A percentile compares a stretch with the other conserved stretches of the same genome.
Conservation (phyloP, 805 yeast species). For the Barnettozyma vustinii region DNA sequence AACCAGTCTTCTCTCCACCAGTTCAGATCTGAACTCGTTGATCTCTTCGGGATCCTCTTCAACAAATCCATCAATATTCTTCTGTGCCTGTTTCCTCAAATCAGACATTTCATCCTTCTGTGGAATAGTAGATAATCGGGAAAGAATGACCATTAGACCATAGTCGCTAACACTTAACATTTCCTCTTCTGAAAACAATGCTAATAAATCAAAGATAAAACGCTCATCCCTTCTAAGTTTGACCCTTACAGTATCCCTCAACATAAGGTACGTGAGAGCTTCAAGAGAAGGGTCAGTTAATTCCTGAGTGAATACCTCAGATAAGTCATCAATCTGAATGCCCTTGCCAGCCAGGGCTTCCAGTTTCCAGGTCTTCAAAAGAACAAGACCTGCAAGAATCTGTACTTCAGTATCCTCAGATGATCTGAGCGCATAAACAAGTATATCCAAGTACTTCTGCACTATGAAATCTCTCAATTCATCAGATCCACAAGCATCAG, state of each 20-base stretch:
- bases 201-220: conserved; percentile 28
- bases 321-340: conserved; percentile 28
- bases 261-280: conserved; percentile 45
- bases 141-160: conserved; percentile 30
- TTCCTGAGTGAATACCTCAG: conserved; percentile 24
- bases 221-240: conserved; percentile 33
- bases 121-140: conserved; percentile 27
- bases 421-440: conserved; percentile 33
- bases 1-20: conserved; percentile 20
- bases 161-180: conserved; percentile 18
- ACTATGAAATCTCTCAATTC: conserved; percentile 42
- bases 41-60: conserved; percentile 12
- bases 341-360: conserved; percentile 27
- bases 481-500: conserved; percentile 47
- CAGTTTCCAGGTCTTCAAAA: conserved; percentile 55
- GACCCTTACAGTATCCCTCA: conserved; percentile 34
- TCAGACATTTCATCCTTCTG: conserved; percentile 25
- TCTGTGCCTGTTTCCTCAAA: conserved; percentile 28
- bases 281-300: conserved; percentile 31
- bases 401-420: conserved; percentile 19
- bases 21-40: conserved; percentile 17
- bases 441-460: conserved; percentile 35
- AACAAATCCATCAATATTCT: conserved; percentile 19
- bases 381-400: conserved; percentile 37
- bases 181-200: conserved; percentile 10